Percentiles rank a stretch among this genome's conserved stretches.
Conservation (phyloP, 306 rosid species). For the Lotus japonicus region DNA sequence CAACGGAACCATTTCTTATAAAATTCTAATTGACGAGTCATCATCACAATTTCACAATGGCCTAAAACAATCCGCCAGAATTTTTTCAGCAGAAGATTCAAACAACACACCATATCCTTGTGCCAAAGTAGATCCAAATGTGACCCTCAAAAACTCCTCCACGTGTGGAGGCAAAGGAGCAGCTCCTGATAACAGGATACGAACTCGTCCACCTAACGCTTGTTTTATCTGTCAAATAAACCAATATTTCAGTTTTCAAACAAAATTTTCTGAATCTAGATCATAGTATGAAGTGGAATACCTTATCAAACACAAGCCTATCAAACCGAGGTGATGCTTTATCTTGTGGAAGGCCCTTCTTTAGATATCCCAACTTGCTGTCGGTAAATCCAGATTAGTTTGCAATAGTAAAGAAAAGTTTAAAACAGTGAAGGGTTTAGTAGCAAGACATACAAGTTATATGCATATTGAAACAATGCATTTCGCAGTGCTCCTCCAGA, state of each 20-base stretch:
- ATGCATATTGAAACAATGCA: constrained; percentile 72
- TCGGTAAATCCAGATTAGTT: constrained; percentile 29
- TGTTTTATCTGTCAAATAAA: constrained; percentile 51
- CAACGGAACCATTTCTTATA: background rate
- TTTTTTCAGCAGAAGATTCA: constrained; percentile 4
- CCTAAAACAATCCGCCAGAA: background rate
- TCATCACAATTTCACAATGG: background rate
- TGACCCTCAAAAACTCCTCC: constrained; percentile 89
- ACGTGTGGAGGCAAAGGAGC: constrained; percentile 87
- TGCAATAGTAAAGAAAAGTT: background rate
- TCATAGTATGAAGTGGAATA: constrained; percentile 21
- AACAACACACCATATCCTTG: constrained; percentile 87
- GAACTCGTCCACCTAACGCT: constrained; percentile 80
- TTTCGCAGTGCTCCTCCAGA: constrained; percentile 61
- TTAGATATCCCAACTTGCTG: constrained; percentile 84
- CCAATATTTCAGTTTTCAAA: constrained; percentile 5
- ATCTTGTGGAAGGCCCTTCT: constrained; percentile 74
- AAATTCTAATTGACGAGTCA: background rate
- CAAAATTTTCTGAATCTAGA: background rate
- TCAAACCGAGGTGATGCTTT: constrained; percentile 80
- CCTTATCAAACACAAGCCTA: constrained; percentile 82
- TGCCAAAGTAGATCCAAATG: constrained; percentile 61
- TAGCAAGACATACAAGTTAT: constrained; percentile 54
- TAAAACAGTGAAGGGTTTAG: background rate
- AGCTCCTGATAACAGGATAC: constrained; percentile 77